Percentiles rank a stretch among this genome's conserved stretches.
Evolutionary conservation across 2,329 filamentous ascomycete species (phyloP).

Genomic region (Xylariales sp.): DNA sequence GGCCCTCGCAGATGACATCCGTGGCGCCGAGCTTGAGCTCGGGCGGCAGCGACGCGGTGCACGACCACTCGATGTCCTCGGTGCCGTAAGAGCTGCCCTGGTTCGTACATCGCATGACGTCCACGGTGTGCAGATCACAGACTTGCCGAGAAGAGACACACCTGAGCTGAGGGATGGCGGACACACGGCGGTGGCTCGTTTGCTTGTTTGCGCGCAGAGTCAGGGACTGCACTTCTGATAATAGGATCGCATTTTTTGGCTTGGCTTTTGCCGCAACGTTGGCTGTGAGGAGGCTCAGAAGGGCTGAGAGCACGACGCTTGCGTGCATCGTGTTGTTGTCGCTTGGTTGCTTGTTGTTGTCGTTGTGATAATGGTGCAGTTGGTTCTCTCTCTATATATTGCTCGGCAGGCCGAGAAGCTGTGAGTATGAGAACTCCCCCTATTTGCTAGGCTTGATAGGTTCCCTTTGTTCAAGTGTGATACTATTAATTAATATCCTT

Average conservation of each 20-base stretch:
- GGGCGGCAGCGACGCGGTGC: constrained; percentile 70
- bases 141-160: constrained; percentile 76
- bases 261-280: constrained; percentile 43
- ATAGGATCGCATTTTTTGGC: constrained; percentile 66
- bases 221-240: constrained; percentile 76
- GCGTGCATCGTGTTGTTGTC: constrained; percentile 33
- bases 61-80: constrained; percentile 93
- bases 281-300: constrained; percentile 42
- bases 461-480: not conserved
- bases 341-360: not conserved
- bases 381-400: not conserved
- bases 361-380: not conserved
- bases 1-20: constrained; percentile 94
- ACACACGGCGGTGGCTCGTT: constrained; percentile 80
- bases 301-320: constrained; percentile 27
- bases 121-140: constrained; percentile 77
- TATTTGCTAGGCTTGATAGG: not conserved
- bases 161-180: constrained; percentile 80
- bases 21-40: constrained; percentile 81
- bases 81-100: constrained; percentile 80
- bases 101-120: constrained; percentile 91
- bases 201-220: constrained; percentile 75
- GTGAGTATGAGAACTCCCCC: not conserved
- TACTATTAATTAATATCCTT: too few relatives aligned
- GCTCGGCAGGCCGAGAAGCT: constrained; percentile 3